Conservation (phyloP, 2,329 filamentous ascomycete genomes). For the Pseudocercospora musae region DNA sequence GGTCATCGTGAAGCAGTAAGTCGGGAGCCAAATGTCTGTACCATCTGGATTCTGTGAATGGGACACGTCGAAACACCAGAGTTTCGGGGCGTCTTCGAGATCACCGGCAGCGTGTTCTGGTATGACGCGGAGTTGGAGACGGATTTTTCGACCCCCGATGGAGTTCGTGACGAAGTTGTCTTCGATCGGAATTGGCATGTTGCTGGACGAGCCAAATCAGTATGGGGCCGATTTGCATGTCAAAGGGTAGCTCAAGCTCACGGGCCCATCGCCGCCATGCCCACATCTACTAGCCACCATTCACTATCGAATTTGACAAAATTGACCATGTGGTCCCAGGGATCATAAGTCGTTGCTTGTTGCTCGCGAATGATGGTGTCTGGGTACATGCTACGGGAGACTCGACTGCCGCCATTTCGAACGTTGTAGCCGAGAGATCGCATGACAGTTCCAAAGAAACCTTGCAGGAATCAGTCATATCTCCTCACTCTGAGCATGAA, state of each 20-base stretch:
- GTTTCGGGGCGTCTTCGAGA: slow-evolving; percentile 32
- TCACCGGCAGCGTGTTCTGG: slow-evolving; percentile 8
- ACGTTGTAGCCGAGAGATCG: slow-evolving; percentile 49
- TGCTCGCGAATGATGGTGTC: slow-evolving; percentile 9
- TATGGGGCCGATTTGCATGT: neutral
- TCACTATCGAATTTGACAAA: slow-evolving; percentile 35
- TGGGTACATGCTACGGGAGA: slow-evolving; percentile 28
- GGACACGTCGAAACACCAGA: slow-evolving; percentile 42
- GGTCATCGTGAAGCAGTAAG: slow-evolving; percentile 64
- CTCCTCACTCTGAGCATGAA: slow-evolving; percentile 20
- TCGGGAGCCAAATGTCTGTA: slow-evolving; percentile 51
- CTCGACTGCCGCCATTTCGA: slow-evolving; percentile 40
- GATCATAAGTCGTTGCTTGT: slow-evolving; percentile 20
- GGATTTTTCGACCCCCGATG: slow-evolving; percentile 18
- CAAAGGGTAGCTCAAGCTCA: slow-evolving; percentile 27
- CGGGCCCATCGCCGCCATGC: slow-evolving; percentile 37
- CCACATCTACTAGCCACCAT: slow-evolving; percentile 40
- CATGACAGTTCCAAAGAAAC: slow-evolving; percentile 51
- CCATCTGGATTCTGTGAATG: slow-evolving; percentile 29
- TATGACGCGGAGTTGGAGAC: slow-evolving; percentile 21
- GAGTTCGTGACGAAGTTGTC: slow-evolving; percentile 17
- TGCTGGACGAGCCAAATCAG: neutral
- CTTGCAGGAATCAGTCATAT: slow-evolving; percentile 2
- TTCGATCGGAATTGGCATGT: slow-evolving; percentile 38
- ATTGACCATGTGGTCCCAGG: slow-evolving; percentile 45